phyloP scores from a whole-genome alignment of 495 filamentous ascomycete species.

The Aspergillus coremiiformis region DNA sequence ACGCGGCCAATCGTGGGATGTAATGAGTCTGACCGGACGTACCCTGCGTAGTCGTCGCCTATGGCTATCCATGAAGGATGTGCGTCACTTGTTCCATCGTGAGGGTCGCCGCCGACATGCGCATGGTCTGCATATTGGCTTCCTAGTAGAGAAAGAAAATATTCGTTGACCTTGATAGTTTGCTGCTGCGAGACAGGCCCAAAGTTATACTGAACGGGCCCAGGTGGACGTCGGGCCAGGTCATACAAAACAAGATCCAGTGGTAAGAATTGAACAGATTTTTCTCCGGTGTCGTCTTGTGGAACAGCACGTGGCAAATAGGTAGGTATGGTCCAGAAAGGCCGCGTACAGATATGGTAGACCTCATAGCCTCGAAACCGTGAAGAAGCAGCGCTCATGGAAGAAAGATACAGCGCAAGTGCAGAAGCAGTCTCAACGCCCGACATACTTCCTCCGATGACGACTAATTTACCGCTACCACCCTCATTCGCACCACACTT shows the following conservation, averaged over 20 bases:
- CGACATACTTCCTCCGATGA: conserved; percentile 80
- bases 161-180: conserved; percentile 43
- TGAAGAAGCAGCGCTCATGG: conserved; percentile 35
- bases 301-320: conserved; percentile 42
- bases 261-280: conserved; percentile 54
- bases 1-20: conserved; percentile 29
- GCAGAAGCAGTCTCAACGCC: conserved; percentile 69
- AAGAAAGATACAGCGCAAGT: conserved; percentile 61
- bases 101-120: conserved; percentile 6
- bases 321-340: conserved; percentile 67
- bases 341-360: conserved; percentile 60
- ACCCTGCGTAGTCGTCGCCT: conserved; percentile 62
- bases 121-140: conserved; percentile 47
- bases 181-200: conserved; percentile 52
- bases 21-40: conserved; percentile 60
- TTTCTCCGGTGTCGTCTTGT: conserved; percentile 12
- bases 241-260: conserved; percentile 74
- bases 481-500: not conserved
- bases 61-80: conserved; percentile 60
- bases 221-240: conserved; percentile 48
- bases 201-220: conserved; percentile 48
- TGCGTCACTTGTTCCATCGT: conserved; percentile 13
- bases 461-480: conserved; percentile 55
- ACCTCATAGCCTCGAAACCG: conserved; percentile 39
- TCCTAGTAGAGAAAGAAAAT: conserved; percentile 51